Percentiles rank a stretch among this genome's conserved stretches.
phyloP scores from a whole-genome alignment of 1,139 yeast genomes.

The Taphrina sp. region DNA sequence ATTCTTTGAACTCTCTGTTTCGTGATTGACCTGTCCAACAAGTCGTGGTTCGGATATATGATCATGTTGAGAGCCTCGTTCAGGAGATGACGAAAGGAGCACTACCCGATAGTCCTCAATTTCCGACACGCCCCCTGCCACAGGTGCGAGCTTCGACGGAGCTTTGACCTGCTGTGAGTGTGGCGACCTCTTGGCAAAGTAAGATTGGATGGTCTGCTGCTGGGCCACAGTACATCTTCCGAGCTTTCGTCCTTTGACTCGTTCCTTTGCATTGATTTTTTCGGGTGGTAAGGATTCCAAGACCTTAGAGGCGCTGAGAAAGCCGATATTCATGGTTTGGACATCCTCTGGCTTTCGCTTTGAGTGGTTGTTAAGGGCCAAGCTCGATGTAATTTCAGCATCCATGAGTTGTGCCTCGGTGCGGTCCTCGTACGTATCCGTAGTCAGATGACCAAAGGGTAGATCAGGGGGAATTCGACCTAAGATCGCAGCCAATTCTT shows the following conservation, averaged over 20 bases:
- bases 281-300: slow-evolving; percentile 1
- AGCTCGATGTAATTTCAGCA: neutral
- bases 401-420: slow-evolving; percentile 2
- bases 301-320: slow-evolving; percentile 16
- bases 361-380: neutral
- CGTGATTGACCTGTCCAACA: too few species aligned
- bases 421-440: slow-evolving; percentile 7
- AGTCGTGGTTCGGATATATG: too few species aligned
- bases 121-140: neutral
- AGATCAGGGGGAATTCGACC: neutral
- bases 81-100: slow-evolving; percentile 25
- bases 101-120: slow-evolving; percentile 16
- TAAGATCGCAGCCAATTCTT: slow-evolving; percentile 15
- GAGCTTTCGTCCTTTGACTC: too few species aligned
- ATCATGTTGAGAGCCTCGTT: too few species aligned
- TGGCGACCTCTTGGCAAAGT: too few species aligned
- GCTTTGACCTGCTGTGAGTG: too few species aligned
- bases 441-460: neutral
- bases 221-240: too few species aligned
- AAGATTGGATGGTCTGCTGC: slow-evolving; percentile 12
- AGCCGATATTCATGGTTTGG: slow-evolving; percentile 1
- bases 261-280: too few species aligned
- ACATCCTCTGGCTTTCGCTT: neutral
- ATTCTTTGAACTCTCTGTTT: too few species aligned
- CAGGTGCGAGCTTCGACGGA: neutral